A percentile compares a stretch with the other conserved stretches of the same genome.
Evolutionary conservation across 148 eudicot genomes (phyloP).

Genomic region (Amaranthus palmeri): DNA sequence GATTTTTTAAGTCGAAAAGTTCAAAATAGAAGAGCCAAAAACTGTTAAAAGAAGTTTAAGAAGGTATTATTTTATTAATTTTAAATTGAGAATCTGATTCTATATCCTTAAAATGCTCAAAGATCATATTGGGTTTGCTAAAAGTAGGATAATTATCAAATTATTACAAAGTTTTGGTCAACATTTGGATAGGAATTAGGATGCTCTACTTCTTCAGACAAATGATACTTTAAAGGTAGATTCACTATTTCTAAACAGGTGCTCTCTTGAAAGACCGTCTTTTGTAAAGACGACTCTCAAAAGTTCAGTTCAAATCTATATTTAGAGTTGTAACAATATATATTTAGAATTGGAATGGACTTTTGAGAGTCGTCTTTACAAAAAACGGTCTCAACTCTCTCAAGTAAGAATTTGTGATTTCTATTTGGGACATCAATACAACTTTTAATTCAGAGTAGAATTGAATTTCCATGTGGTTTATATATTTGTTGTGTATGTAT

Average conservation of each 20-base stretch:
- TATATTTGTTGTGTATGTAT: too few species aligned
- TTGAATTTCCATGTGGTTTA: too few species aligned
- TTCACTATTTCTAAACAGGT: too few species aligned
- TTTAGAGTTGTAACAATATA: too few species aligned
- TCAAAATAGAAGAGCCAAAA: constrained; percentile 6
- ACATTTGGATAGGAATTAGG: constrained; percentile 3
- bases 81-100: constrained; percentile 31
- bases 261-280: too few species aligned
- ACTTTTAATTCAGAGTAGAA: too few species aligned
- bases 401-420: too few species aligned
- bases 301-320: too few species aligned
- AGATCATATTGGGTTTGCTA: constrained; percentile 18
- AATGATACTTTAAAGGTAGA: constrained; percentile 10
- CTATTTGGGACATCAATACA: background rate
- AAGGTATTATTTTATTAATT: background rate
- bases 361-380: too few species aligned
- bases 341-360: too few species aligned
- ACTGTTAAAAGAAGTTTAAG: constrained; percentile 11
- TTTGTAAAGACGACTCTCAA: too few species aligned
- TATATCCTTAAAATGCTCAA: constrained; percentile 19
- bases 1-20: constrained; percentile 1
- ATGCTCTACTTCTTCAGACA: background rate
- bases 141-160: background rate
- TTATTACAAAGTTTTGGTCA: constrained; percentile 18
- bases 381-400: too few species aligned